phyloP scores from a whole-genome alignment of 495 filamentous ascomycete species.

The Tuber calosporum region DNA sequence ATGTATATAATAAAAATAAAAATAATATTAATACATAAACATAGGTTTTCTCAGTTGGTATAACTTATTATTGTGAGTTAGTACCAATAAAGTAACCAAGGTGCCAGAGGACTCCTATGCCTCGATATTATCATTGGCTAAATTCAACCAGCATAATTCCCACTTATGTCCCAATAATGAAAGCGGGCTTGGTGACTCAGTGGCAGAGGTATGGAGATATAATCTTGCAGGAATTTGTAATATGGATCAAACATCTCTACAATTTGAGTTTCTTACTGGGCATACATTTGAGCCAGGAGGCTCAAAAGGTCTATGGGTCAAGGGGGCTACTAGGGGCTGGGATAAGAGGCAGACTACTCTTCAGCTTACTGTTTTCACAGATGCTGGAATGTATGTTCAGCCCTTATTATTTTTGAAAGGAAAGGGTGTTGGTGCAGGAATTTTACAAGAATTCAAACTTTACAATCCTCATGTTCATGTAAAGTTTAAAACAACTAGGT shows the following conservation, averaged over 20 bases:
- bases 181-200: not conserved
- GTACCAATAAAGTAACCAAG: not conserved
- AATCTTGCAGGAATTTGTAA: not conserved
- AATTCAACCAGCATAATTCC: not conserved
- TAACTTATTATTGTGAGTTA: not conserved
- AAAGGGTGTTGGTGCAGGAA: not conserved
- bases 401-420: slow-evolving; percentile 5
- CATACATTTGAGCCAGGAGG: not conserved
- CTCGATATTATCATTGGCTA: not conserved
- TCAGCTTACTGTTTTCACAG: slow-evolving; percentile 5
- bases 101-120: not conserved
- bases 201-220: not conserved
- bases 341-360: slow-evolving; percentile 7
- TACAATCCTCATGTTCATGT: no score
- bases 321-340: not conserved
- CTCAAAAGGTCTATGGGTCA: not conserved
- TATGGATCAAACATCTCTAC: slow-evolving; percentile 3
- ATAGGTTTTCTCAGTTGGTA: not conserved
- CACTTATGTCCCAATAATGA: not conserved
- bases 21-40: no score
- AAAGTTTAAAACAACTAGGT: no score
- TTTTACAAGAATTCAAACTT: not conserved
- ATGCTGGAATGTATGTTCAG: not conserved
- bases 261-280: slow-evolving; percentile 6
- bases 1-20: no score